These are phyloP conservation scores for Monilinia vaccinii-corymbosi DNA, from an alignment of 2,329 filamentous ascomycete species.

Conservation along the genomic window DNA sequence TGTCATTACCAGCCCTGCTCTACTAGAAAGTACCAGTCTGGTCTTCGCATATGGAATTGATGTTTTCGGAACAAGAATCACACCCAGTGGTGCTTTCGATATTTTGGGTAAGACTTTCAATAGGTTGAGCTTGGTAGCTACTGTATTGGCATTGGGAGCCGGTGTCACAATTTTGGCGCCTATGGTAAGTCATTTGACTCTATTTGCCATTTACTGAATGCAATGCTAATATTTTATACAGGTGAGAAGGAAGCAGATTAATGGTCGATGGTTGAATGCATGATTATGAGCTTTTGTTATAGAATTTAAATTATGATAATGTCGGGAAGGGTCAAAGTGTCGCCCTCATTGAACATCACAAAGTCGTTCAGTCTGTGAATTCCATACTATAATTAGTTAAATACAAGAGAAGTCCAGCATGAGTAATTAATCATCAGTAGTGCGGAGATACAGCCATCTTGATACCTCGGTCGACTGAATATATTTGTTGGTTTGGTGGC, in stretches of 20 bases:
- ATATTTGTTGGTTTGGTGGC: no score
- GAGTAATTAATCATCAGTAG: background rate
- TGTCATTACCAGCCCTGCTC: slow-evolving; percentile 66
- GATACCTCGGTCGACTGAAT: no score
- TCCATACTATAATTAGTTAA: no score
- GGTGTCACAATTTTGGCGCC: slow-evolving; percentile 75
- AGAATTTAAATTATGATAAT: slow-evolving; percentile 6
- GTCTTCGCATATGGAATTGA: slow-evolving; percentile 85
- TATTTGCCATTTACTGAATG: background rate
- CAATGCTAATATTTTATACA: slow-evolving; percentile 31
- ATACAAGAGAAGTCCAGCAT: background rate
- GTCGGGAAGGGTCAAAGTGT: background rate
- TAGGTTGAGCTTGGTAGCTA: slow-evolving; percentile 74
- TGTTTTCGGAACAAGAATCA: slow-evolving; percentile 75
- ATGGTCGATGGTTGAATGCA: slow-evolving; percentile 46
- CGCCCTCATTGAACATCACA: no score
- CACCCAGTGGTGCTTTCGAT: slow-evolving; percentile 87
- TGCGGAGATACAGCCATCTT: background rate
- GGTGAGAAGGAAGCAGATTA: slow-evolving; percentile 59
- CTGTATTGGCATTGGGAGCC: slow-evolving; percentile 68
- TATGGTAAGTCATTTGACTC: slow-evolving; percentile 54
- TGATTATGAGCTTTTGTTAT: slow-evolving; percentile 16
- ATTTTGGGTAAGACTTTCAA: slow-evolving; percentile 90
- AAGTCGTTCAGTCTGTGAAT: background rate
- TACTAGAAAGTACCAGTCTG: slow-evolving; percentile 86